Percentiles rank a stretch among this genome's conserved stretches.
Conservation (phyloP, 2,329 filamentous ascomycete genomes). For the Arthroderma sp. region DNA sequence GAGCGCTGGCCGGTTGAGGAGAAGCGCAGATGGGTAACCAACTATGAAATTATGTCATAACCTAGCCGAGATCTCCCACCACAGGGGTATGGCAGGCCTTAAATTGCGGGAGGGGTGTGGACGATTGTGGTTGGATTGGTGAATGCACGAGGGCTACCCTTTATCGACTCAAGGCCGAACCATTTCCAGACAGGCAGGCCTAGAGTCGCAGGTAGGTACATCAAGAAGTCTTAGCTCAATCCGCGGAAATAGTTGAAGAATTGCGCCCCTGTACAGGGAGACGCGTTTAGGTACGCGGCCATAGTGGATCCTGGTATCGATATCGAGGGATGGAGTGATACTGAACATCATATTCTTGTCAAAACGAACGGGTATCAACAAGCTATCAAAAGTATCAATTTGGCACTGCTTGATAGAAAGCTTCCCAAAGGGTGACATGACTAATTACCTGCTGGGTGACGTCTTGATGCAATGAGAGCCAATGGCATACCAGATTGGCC, state of each 20-base stretch:
- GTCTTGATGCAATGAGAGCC: neutral
- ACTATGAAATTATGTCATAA: neutral
- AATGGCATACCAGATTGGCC: neutral
- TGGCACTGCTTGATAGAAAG: neutral
- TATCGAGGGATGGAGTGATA: neutral
- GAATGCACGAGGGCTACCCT: neutral
- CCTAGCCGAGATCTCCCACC: neutral
- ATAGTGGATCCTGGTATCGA: neutral
- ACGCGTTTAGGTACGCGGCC: neutral
- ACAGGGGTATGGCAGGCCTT: neutral
- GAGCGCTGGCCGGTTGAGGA: neutral
- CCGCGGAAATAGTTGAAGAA: neutral
- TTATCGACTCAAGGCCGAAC: neutral
- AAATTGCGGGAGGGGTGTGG: neutral
- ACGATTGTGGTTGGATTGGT: conserved; percentile 3
- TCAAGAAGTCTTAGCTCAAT: neutral
- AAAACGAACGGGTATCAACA: neutral
- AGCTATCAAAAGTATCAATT: too few relatives aligned
- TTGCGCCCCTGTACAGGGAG: neutral
- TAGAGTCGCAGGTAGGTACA: neutral
- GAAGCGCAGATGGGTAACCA: neutral
- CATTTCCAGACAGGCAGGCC: neutral
- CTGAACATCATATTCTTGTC: neutral
- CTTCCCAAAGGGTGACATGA: neutral
- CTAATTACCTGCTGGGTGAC: neutral